Evolutionary conservation across 208 protist species (phyloP).

Genomic region (Crithidia thermophila): DNA sequence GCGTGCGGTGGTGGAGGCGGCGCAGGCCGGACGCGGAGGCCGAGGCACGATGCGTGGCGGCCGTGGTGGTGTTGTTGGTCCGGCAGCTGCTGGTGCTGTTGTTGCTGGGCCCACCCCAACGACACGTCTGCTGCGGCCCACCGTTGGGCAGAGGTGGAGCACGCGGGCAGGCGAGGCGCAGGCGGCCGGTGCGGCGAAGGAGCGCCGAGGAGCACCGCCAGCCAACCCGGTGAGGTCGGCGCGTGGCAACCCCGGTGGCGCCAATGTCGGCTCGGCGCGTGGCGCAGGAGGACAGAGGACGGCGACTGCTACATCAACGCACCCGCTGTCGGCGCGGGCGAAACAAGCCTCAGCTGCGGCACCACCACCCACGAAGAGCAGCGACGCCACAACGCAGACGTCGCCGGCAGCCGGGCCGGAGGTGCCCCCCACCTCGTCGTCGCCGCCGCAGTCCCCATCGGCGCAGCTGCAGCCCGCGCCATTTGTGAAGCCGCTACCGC

Average conservation of each 20-base stretch:
- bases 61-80: not conserved
- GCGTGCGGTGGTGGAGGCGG: not conserved
- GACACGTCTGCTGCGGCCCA: constrained; percentile 5
- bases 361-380: not conserved
- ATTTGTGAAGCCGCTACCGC: constrained; percentile 26
- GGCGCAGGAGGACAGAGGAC: not conserved
- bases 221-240: not conserved
- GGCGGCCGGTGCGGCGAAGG: not conserved
- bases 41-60: too few species aligned
- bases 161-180: not conserved
- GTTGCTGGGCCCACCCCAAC: too few species aligned
- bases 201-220: not conserved
- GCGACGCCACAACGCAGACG: too few species aligned
- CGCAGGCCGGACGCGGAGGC: not conserved
- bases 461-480: not conserved
- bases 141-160: not conserved
- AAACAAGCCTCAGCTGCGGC: not conserved
- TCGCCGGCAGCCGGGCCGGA: not conserved
- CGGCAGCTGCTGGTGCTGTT: not conserved
- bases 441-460: not conserved
- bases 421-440: not conserved
- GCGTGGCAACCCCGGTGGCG: too few species aligned
- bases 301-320: too few species aligned
- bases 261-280: too few species aligned
- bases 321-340: constrained; percentile 4